Evolutionary conservation across 1,284 basidiomycete species (phyloP), one percentile per base, ranked within the genome.

Genomic region (Sanghuangporus baumii): DNA sequence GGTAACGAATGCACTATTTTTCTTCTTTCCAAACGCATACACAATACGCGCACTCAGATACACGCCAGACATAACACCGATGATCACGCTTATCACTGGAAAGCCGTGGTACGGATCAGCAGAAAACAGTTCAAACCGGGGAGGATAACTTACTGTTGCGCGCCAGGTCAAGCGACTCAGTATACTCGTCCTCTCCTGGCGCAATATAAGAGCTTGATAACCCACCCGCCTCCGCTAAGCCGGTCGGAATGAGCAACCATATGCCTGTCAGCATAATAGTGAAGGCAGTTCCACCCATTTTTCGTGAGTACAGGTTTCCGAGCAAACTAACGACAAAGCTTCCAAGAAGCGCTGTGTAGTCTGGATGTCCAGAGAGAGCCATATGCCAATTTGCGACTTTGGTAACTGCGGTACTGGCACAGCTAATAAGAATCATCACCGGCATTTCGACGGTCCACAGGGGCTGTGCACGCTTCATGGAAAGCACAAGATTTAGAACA

Each of bases 191-290:
- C 43, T 65, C 31, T 12, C 64, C 64, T 31, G 60, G 60, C 16
- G 43, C 59, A 7, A 1, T 55, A 20, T 65, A 62, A n/a, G 64
- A 62, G 37, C 61, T 65, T 18, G 64, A 62, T 16, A 65, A 46
- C 1, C 64, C 64, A 43, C 64, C 64, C 6, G 64, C 61, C 34
- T 62, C 57, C 12, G 64, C 64, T 6, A 65, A 50, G 7, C 64
- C 64, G 2, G 60, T 62, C 16, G 91, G 91, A 40, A 94, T 89
- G 65, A 94, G 76, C 76, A 94, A 93, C 67, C 93, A 74, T 14
- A 94, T 91, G 57, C 92, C 93, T 3, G 91, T 89, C 36, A 93
- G 91, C 91, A 93, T 94, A 4, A 88, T 88, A 5, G 91, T 93
- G 74, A 94, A 94, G 26, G 93, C 92, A 3, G 92, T 94, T 9